A percentile compares a stretch with the other conserved stretches of the same genome.
Evolutionary conservation across 2,329 filamentous ascomycete genomes (phyloP).

Genomic region (Salinomyces thailandicus): DNA sequence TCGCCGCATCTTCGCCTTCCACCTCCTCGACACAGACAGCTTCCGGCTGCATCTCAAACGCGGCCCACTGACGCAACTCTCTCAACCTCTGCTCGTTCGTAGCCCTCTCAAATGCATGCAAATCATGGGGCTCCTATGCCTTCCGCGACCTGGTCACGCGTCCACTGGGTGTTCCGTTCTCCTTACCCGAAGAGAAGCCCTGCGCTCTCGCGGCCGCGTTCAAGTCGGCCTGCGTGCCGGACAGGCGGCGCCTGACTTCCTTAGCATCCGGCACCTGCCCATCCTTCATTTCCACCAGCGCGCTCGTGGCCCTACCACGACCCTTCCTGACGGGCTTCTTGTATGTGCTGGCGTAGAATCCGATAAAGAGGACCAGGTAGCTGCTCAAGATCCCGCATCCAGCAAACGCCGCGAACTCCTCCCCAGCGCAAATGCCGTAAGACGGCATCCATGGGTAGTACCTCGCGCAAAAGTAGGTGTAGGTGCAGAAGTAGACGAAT

Average conservation of each 20-base stretch:
- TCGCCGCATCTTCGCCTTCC: background rate
- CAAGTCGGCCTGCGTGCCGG: slow-evolving; percentile 29
- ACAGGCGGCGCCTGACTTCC: slow-evolving; percentile 43
- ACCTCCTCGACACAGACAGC: background rate
- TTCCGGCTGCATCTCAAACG: slow-evolving; percentile 1
- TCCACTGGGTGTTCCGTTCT: slow-evolving; percentile 32
- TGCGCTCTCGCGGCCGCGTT: slow-evolving; percentile 18
- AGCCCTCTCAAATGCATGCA: slow-evolving; percentile 6
- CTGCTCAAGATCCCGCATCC: slow-evolving; percentile 87
- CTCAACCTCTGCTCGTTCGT: slow-evolving; percentile 5
- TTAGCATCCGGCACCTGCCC: slow-evolving; percentile 50
- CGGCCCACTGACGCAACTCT: background rate
- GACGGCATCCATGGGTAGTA: slow-evolving; percentile 84
- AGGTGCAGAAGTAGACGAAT: slow-evolving; percentile 98
- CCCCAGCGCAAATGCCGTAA: slow-evolving; percentile 75
- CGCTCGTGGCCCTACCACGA: slow-evolving; percentile 69
- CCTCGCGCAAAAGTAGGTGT: slow-evolving; percentile 89
- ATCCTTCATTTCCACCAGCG: slow-evolving; percentile 72
- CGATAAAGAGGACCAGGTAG: slow-evolving; percentile 96
- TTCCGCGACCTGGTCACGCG: slow-evolving; percentile 58
- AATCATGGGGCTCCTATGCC: slow-evolving; percentile 40
- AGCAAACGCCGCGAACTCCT: slow-evolving; percentile 90
- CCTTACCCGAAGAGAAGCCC: slow-evolving; percentile 16
- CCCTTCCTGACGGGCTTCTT: slow-evolving; percentile 70
- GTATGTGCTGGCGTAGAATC: slow-evolving; percentile 97